phyloP scores from a whole-genome alignment of 495 filamentous ascomycete genomes.

The Daldinia grandis region DNA sequence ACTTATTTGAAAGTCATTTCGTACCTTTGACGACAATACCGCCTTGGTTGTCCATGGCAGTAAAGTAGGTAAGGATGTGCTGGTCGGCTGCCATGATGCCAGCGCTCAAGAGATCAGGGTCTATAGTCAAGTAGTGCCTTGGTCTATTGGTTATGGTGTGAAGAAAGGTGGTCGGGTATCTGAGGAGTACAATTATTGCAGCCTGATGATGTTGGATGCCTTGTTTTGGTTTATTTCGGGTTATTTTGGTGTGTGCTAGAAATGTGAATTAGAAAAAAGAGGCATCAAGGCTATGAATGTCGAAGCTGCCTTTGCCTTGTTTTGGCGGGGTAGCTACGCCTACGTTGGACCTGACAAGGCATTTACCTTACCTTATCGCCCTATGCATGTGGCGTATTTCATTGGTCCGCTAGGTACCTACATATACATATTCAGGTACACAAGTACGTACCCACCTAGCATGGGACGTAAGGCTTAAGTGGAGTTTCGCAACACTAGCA shows the following conservation, averaged over 20 bases:
- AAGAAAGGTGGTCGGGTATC: not conserved
- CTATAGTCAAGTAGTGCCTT: not conserved
- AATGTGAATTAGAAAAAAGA: not conserved
- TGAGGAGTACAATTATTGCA: not conserved
- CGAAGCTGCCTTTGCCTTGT: not conserved
- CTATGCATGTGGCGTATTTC: not conserved
- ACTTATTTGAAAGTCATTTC: conserved; percentile 1
- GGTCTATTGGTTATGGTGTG: not conserved
- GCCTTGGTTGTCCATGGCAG: conserved; percentile 54
- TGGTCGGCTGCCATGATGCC: conserved; percentile 41
- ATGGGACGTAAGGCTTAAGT: conserved; percentile 29
- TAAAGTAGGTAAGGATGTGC: conserved; percentile 54
- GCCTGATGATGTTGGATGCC: not conserved
- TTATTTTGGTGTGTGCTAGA: not conserved
- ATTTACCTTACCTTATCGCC: conserved; percentile 13
- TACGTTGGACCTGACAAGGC: not conserved
- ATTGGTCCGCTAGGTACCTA: conserved; percentile 22
- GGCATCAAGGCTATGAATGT: not conserved
- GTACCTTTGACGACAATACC: conserved; percentile 58
- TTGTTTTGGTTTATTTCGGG: not conserved
- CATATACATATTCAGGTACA: conserved; percentile 27
- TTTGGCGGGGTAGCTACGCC: conserved; percentile 24
- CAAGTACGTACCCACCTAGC: conserved; percentile 12
- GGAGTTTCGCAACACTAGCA: conserved; percentile 7
- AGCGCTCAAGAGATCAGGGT: not conserved